These are phyloP conservation scores for Ganoderma lucidum DNA, from an alignment of 1,284 basidiomycete genomes.

Conservation along the genomic window DNA sequence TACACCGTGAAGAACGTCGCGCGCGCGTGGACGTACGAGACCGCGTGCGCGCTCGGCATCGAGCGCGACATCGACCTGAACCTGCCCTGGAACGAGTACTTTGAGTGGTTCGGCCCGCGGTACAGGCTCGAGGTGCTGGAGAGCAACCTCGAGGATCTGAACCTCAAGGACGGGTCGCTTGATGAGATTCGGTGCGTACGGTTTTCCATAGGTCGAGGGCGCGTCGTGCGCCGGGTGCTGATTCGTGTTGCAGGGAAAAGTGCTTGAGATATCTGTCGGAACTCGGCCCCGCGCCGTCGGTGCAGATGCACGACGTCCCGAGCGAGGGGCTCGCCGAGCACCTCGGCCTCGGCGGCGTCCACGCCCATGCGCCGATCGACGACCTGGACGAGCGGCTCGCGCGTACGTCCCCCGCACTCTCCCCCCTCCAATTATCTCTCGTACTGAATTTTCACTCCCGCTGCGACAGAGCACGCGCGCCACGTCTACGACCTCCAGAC, in stretches of 20 bases:
- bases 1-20: constrained; percentile 98
- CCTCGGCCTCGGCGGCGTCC: constrained; percentile 58
- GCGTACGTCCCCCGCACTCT: constrained; percentile 54
- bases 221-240: no score
- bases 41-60: constrained; percentile 90
- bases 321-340: constrained; percentile 70
- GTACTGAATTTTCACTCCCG: background rate
- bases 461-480: constrained; percentile 61
- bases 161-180: constrained; percentile 83
- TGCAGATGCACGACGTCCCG: constrained; percentile 88
- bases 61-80: constrained; percentile 82
- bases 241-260: background rate
- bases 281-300: constrained; percentile 86
- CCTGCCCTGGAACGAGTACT: constrained; percentile 95
- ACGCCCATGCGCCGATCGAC: constrained; percentile 56
- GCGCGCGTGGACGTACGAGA: constrained; percentile 96
- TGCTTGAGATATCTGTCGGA: constrained; percentile 78
- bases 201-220: no score
- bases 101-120: constrained; percentile 97
- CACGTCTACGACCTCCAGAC: constrained; percentile 71
- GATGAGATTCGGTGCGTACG: constrained; percentile 76
- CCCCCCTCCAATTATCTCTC: background rate
- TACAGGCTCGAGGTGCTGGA: constrained; percentile 92
- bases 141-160: constrained; percentile 96
- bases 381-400: constrained; percentile 74